These are phyloP conservation scores for Fusarium austroafricanum DNA, from an alignment of 2,329 filamentous ascomycete genomes.

Conservation along the genomic window DNA sequence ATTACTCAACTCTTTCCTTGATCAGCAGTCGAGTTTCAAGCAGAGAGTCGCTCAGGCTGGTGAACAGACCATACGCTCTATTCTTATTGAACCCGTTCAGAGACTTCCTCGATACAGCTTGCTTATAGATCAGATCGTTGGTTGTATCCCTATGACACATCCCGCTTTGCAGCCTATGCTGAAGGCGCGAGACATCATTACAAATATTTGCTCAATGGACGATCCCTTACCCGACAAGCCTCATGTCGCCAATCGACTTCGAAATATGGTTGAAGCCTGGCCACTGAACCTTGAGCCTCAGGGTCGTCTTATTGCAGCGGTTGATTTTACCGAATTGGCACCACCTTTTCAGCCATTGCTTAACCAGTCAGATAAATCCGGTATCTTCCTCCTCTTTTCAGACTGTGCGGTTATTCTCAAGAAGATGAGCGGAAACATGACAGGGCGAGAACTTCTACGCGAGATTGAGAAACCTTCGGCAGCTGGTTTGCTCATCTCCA, in stretches of 20 bases:
- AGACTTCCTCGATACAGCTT: constrained; percentile 93
- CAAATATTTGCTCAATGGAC: constrained; percentile 96
- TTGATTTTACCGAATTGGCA: constrained; percentile 81
- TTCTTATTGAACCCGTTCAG: constrained; percentile 96
- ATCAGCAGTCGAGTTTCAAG: constrained; percentile 84
- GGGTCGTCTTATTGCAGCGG: constrained; percentile 83
- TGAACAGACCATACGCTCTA: constrained; percentile 89
- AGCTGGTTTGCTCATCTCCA: constrained; percentile 70
- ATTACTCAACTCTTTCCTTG: constrained; percentile 81
- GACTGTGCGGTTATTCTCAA: constrained; percentile 83
- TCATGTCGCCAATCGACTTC: constrained; percentile 78
- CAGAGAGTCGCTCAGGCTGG: constrained; percentile 84
- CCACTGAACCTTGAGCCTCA: constrained; percentile 76
- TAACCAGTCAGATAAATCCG: constrained; percentile 62
- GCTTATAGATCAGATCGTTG: constrained; percentile 94
- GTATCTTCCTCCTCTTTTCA: constrained; percentile 85
- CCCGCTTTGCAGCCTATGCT: constrained; percentile 85
- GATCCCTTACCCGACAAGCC: constrained; percentile 75
- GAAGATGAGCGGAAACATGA: constrained; percentile 72
- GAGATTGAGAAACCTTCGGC: constrained; percentile 86
- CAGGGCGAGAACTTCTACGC: constrained; percentile 81
- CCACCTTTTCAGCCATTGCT: constrained; percentile 72
- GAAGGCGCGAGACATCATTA: constrained; percentile 91
- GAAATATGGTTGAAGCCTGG: constrained; percentile 82
- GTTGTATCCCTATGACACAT: constrained; percentile 85